phyloP scores from a whole-genome alignment of 139 green algal genomes.

The Deuterostichococcus epilithicus region DNA sequence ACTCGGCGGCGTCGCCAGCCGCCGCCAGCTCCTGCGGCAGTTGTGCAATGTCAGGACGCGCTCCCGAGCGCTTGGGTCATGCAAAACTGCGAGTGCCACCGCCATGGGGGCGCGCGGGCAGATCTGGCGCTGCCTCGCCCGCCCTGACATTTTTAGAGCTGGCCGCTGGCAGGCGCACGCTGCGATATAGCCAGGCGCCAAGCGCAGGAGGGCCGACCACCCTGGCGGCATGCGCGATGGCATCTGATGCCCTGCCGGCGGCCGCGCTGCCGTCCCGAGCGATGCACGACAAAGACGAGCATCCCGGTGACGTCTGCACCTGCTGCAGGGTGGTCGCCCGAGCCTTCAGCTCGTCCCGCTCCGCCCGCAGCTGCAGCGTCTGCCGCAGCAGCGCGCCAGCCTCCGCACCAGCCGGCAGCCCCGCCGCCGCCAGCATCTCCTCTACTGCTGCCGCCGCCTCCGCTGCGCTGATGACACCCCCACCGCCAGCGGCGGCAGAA shows the following conservation, averaged over 20 bases:
- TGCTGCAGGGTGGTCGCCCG: constrained; percentile 1
- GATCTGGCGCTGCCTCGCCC: neutral
- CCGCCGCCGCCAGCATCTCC: constrained; percentile 60
- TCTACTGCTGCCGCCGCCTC: constrained; percentile 52
- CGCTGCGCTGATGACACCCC: constrained; percentile 13
- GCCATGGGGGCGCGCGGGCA: neutral
- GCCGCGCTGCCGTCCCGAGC: too few species aligned
- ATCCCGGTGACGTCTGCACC: constrained; percentile 6
- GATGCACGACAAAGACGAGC: neutral
- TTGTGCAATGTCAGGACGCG: neutral
- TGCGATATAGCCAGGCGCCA: neutral
- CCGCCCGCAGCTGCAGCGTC: constrained; percentile 31
- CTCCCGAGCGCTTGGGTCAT: neutral
- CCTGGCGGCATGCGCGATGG: too few species aligned
- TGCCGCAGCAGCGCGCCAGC: constrained; percentile 39
- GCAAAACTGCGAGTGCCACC: constrained; percentile 2
- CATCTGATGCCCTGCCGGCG: too few species aligned
- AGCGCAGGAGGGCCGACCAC: too few species aligned
- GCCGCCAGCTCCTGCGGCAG: neutral
- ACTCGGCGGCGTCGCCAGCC: constrained; percentile 25
- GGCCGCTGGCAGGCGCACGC: neutral
- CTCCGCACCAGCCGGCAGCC: constrained; percentile 52
- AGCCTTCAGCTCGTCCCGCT: constrained; percentile 18
- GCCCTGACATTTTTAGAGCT: neutral
- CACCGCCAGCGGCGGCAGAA: neutral